These are phyloP conservation scores for Kingdonia uniflora DNA, from an alignment of 164 flowering plant species.

Conservation along the genomic window DNA sequence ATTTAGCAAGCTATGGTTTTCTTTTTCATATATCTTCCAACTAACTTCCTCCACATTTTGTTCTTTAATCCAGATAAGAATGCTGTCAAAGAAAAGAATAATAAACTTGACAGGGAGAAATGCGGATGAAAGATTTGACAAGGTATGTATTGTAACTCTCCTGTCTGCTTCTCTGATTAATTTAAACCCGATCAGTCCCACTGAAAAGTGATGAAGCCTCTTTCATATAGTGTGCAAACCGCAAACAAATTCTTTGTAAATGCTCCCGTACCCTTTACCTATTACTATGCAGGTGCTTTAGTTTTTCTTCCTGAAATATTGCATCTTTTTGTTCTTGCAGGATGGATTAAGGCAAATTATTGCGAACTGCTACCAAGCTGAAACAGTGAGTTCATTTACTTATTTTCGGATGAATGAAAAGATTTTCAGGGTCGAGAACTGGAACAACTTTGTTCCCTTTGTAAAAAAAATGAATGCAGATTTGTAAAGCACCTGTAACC, in stretches of 20 bases:
- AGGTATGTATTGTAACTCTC: slow-evolving; percentile 17
- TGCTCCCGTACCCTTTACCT: no score
- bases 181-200: not conserved
- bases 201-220: no score
- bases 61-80: slow-evolving; percentile 19
- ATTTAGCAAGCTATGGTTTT: no score
- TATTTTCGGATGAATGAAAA: slow-evolving; percentile 45
- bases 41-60: not conserved
- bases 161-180: not conserved
- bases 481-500: slow-evolving; percentile 7
- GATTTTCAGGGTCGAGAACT: slow-evolving; percentile 41
- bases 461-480: slow-evolving; percentile 39
- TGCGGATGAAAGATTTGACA: slow-evolving; percentile 34
- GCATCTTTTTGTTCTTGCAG: slow-evolving; percentile 16
- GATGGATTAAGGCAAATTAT: slow-evolving; percentile 36
- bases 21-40: not conserved
- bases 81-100: slow-evolving; percentile 30
- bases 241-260: no score
- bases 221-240: no score
- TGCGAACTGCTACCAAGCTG: slow-evolving; percentile 35
- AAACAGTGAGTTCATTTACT: slow-evolving; percentile 42
- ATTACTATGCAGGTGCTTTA: no score
- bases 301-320: not conserved
- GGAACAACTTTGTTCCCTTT: slow-evolving; percentile 47
- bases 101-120: slow-evolving; percentile 38